Conservation (phyloP, 2,329 filamentous ascomycete genomes). For the Monosporascus sp. region DNA sequence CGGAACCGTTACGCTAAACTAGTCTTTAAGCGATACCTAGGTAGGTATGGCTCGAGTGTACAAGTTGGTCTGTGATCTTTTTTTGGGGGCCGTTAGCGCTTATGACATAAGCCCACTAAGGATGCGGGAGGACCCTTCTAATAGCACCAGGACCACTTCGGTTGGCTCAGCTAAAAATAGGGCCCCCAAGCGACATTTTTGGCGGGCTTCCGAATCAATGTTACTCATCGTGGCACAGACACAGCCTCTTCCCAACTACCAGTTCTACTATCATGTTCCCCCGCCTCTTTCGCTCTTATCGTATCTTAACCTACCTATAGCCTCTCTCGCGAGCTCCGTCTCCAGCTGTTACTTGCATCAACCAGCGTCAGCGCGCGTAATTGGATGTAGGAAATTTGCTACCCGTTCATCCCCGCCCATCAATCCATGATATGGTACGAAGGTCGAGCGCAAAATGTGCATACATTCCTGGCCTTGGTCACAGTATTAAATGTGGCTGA, state of each 20-base stretch:
- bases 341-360: neutral
- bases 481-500: too few species aligned
- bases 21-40: too few species aligned
- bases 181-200: neutral
- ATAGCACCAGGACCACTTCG: neutral
- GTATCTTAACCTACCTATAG: neutral
- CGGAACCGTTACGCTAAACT: too few species aligned
- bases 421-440: neutral
- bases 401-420: neutral
- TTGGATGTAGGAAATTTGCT: neutral
- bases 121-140: neutral
- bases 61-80: neutral
- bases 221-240: neutral
- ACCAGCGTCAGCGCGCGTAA: neutral
- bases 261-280: neutral
- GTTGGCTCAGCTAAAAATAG: neutral
- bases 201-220: neutral
- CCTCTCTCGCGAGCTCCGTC: neutral
- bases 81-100: neutral
- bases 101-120: neutral
- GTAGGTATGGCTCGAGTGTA: too few species aligned
- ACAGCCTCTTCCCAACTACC: neutral
- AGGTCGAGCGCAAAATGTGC: too few species aligned
- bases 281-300: neutral
- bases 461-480: too few species aligned